Evolutionary conservation across 495 filamentous ascomycete species (phyloP), one percentile per base, ranked within the genome.

Genomic region (Neurospora africana): DNA sequence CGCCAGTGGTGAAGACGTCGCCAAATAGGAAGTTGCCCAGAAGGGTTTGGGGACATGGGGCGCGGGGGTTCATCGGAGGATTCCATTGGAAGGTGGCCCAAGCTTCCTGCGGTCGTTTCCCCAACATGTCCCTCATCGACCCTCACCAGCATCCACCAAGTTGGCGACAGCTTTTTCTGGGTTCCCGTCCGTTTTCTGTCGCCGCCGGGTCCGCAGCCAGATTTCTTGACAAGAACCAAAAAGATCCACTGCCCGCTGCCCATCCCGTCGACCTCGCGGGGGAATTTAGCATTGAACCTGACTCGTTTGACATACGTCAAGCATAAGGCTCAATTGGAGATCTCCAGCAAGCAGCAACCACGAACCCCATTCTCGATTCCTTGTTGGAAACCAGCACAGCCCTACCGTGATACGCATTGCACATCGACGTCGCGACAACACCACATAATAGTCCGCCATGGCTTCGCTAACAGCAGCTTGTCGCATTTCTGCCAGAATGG

Each of bases 391-490:
- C 27, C 53, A 67, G 10, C 43, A 44, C n/a, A 33, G 27, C 40
- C 53, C 27, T 67, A 33, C 15, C 30, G 33, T 19, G 15, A 27
- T 36, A 33, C 53, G 53, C 15, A 33, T 30, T 65, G 17, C 23
- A 17, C 53, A 8, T 65, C 53, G 27, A 30, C 47, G 21, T 65
- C 23, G 30, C 53, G 27, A 65, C 53, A 65, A 36, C 33, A 68
- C 47, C 74, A 74, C 44, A 33, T 19, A 65, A 36, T 13, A 17
- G 69, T 37, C 72, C 6, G 78, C 75, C 74, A 89, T 88, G 86
- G 86, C 84, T 76, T 87, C 85, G 72, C 80, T 87, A 77, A 80
- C 81, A 75, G 79, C 80, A 72, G 85, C 86, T 75, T 86, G 83
- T 74, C 78, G 79, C 70, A 69, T 85, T 70, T 87, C 87, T 27